A percentile compares a stretch with the other conserved stretches of the same genome.
Conservation (phyloP, 2,329 filamentous ascomycete genomes). For the Chrysoporthe cubensis region DNA sequence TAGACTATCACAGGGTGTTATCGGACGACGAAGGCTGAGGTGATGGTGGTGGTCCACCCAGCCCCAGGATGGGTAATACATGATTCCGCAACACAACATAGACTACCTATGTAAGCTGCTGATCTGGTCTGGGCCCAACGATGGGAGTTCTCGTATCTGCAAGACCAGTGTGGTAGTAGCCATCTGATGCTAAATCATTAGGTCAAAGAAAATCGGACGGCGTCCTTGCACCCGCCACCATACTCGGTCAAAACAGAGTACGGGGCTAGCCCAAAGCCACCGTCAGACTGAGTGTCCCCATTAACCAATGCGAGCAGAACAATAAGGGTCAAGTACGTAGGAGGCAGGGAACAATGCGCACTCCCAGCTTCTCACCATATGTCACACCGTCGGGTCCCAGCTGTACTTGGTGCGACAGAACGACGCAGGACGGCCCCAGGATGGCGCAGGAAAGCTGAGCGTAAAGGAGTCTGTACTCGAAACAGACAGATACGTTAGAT, state of each 20-base stretch:
- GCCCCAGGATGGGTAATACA: background rate
- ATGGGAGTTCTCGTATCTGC: constrained; percentile 20
- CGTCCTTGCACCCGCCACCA: constrained; percentile 7
- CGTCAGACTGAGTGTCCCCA: background rate
- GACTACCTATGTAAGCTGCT: background rate
- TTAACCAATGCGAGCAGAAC: background rate
- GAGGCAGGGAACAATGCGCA: background rate
- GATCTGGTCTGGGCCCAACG: background rate
- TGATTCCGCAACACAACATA: background rate
- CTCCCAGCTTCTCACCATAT: constrained; percentile 11
- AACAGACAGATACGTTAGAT: constrained; percentile 19
- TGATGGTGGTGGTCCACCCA: background rate
- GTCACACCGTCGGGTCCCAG: constrained; percentile 26
- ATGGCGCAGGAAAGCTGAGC: constrained; percentile 6
- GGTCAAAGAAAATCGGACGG: constrained; percentile 2
- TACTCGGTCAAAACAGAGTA: constrained; percentile 21
- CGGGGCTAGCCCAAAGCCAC: constrained; percentile 2
- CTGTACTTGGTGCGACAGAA: constrained; percentile 22
- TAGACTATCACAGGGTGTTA: background rate
- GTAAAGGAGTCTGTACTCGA: constrained; percentile 26
- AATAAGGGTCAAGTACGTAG: background rate
- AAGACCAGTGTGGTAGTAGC: constrained; percentile 14
- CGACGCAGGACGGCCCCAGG: constrained; percentile 13
- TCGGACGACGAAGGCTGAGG: background rate
- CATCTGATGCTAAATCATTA: background rate